Conservation (phyloP, 306 rosid genomes). For the Purshia tridentata region DNA sequence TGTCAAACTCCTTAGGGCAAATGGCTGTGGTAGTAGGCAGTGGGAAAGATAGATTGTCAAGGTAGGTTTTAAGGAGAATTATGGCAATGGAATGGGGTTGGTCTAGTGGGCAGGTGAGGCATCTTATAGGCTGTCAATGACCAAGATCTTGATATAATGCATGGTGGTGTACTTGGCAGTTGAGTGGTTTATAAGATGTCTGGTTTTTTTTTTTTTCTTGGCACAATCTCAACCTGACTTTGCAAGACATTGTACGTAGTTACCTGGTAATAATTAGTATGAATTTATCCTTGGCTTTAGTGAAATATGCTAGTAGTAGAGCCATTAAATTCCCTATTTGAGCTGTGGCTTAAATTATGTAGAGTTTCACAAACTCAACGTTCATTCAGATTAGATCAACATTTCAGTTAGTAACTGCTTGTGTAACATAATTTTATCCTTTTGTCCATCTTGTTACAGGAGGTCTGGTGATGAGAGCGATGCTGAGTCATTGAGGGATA, state of each 20-base stretch:
- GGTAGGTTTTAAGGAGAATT: background rate
- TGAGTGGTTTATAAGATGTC: background rate
- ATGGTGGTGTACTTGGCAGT: background rate
- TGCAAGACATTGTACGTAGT: background rate
- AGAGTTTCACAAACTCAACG: background rate
- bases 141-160: background rate
- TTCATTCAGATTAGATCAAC: background rate
- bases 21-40: background rate
- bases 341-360: background rate
- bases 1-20: background rate
- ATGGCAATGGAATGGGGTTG: background rate
- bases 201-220: background rate
- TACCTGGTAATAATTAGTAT: background rate
- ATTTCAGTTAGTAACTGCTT: background rate
- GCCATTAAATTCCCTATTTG: background rate
- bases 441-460: slow-evolving; percentile 43
- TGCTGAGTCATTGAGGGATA: slow-evolving; percentile 77
- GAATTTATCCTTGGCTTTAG: slow-evolving; percentile 4
- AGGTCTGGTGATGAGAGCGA: slow-evolving; percentile 73
- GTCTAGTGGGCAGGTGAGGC: background rate
- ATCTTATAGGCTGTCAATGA: background rate
- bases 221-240: background rate
- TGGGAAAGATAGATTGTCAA: background rate
- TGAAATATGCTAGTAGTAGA: background rate
- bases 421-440: background rate